Evolutionary conservation across 140 eudicot genomes (phyloP).

Genomic region (Erigeron philadelphicus): DNA sequence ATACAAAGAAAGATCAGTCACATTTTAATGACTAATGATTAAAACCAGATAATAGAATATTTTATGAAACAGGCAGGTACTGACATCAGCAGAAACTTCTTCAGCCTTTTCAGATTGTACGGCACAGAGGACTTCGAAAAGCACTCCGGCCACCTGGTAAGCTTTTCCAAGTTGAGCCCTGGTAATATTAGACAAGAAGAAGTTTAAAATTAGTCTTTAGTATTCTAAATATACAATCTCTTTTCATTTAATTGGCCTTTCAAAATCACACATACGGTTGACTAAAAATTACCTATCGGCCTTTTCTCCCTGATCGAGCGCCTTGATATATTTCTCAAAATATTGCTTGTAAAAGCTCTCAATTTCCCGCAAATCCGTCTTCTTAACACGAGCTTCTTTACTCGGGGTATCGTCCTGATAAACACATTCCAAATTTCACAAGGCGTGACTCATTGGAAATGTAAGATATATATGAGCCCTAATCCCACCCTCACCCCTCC

Average conservation of each 20-base stretch:
- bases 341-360: conserved; percentile 91
- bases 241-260: neutral
- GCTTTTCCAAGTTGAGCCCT: conserved; percentile 97
- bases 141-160: conserved; percentile 91
- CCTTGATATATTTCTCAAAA: conserved; percentile 78
- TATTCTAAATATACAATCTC: neutral
- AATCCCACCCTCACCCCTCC: conserved; percentile 3
- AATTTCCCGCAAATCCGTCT: conserved; percentile 89
- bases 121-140: conserved; percentile 94
- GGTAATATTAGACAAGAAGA: conserved; percentile 24
- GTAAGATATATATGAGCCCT: conserved; percentile 20
- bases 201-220: conserved; percentile 11
- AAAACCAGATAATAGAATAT: conserved; percentile 18
- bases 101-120: conserved; percentile 94
- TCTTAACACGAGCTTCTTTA: conserved; percentile 66
- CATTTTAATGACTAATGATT: neutral
- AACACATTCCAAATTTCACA: conserved; percentile 21
- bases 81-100: conserved; percentile 91
- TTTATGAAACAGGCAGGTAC: conserved; percentile 22
- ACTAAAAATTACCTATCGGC: conserved; percentile 69
- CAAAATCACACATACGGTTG: conserved; percentile 14
- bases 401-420: conserved; percentile 71
- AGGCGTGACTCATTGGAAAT: conserved; percentile 2
- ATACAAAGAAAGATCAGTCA: conserved; percentile 18
- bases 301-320: conserved; percentile 88